These are phyloP conservation scores for Colletotrichum abscissum DNA, from an alignment of 2,329 filamentous ascomycete genomes.

Conservation along the genomic window DNA sequence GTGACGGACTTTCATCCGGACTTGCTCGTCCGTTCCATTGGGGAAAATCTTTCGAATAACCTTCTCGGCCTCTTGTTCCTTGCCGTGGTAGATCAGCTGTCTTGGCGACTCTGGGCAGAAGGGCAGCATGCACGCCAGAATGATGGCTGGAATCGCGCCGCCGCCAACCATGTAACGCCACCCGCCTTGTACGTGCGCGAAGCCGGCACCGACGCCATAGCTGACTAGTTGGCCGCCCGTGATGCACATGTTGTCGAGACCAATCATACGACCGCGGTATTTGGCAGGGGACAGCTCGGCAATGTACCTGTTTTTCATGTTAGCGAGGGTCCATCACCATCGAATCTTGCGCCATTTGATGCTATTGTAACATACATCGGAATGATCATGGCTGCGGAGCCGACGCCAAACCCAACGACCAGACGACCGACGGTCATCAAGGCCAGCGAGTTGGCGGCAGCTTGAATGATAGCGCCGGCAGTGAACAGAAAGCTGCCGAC, in stretches of 20 bases:
- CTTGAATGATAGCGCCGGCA: neutral
- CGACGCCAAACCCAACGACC: constrained; percentile 58
- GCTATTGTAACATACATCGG: constrained; percentile 36
- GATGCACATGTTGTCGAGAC: constrained; percentile 59
- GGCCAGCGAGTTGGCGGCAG: constrained; percentile 14
- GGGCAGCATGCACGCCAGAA: constrained; percentile 54
- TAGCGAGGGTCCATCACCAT: neutral
- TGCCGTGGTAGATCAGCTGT: constrained; percentile 56
- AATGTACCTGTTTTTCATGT: constrained; percentile 50
- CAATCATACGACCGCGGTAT: constrained; percentile 60
- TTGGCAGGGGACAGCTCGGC: constrained; percentile 61
- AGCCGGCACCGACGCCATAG: constrained; percentile 53
- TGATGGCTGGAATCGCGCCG: constrained; percentile 58
- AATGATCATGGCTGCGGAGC: constrained; percentile 58
- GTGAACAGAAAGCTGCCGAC: constrained; percentile 47
- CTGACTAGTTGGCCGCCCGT: constrained; percentile 54
- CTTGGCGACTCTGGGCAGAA: constrained; percentile 61
- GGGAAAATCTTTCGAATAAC: constrained; percentile 54
- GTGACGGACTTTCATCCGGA: constrained; percentile 55
- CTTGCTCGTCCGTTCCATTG: constrained; percentile 52
- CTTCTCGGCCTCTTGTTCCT: constrained; percentile 49
- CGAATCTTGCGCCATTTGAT: neutral
- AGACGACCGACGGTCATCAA: constrained; percentile 41
- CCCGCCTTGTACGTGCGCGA: constrained; percentile 52
- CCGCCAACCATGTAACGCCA: constrained; percentile 63